phyloP scores from a whole-genome alignment of 2,329 filamentous ascomycete genomes.

The Colletotrichum lentis region DNA sequence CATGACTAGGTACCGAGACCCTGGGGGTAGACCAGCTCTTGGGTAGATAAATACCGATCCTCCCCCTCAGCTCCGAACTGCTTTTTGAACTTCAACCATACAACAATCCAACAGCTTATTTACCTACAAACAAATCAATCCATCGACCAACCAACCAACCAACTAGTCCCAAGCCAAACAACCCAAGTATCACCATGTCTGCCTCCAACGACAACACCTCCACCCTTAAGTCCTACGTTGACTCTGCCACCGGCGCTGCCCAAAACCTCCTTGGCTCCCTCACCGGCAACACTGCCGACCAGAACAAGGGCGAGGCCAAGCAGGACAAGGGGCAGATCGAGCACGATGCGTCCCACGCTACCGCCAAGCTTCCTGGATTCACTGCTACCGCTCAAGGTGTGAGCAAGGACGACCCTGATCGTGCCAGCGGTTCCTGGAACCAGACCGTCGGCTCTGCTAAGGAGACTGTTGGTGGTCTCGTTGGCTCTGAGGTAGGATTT shows the following conservation, averaged over 20 bases:
- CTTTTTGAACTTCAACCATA: background rate
- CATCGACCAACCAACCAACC: background rate
- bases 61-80: background rate
- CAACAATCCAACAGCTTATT: background rate
- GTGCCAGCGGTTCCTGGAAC: slow-evolving; percentile 79
- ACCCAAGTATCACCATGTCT: slow-evolving; percentile 33
- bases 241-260: slow-evolving; percentile 75
- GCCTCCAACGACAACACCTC: slow-evolving; percentile 59
- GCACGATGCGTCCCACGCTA: slow-evolving; percentile 77
- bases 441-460: slow-evolving; percentile 89
- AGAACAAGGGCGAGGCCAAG: slow-evolving; percentile 70
- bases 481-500: slow-evolving; percentile 72
- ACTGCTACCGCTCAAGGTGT: slow-evolving; percentile 74
- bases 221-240: slow-evolving; percentile 80
- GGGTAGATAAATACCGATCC: slow-evolving; percentile 26
- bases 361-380: slow-evolving; percentile 76
- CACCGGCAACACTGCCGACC: slow-evolving; percentile 75
- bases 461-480: slow-evolving; percentile 77
- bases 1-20: background rate
- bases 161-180: background rate
- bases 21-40: background rate
- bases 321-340: slow-evolving; percentile 72
- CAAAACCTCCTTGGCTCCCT: slow-evolving; percentile 77
- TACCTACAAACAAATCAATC: background rate
- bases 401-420: slow-evolving; percentile 76